Percentiles rank a stretch among this genome's conserved stretches.
These are phyloP conservation scores for Xylaria grammica DNA, from an alignment of 495 filamentous ascomycete species.

Conservation along the genomic window DNA sequence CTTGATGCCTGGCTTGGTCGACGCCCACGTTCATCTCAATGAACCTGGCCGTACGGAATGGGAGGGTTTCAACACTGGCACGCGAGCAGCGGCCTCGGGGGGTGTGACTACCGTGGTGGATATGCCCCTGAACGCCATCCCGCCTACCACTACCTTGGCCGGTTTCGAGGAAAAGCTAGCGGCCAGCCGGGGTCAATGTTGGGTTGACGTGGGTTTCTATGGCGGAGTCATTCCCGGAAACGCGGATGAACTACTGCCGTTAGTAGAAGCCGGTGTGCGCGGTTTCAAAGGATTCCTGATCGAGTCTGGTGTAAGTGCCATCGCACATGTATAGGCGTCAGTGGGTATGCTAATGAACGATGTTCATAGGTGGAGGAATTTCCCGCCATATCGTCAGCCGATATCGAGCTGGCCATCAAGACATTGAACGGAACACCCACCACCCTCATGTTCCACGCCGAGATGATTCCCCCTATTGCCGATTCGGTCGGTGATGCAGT, in stretches of 20 bases:
- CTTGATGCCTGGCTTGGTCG: slow-evolving; percentile 89
- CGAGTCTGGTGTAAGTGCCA: slow-evolving; percentile 84
- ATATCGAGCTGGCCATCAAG: slow-evolving; percentile 79
- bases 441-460: slow-evolving; percentile 97
- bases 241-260: slow-evolving; percentile 72
- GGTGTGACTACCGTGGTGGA: slow-evolving; percentile 98
- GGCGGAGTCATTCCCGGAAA: slow-evolving; percentile 96
- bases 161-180: slow-evolving; percentile 83
- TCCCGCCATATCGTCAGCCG: slow-evolving; percentile 79
- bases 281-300: slow-evolving; percentile 99
- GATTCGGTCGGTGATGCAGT: slow-evolving; percentile 81
- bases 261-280: slow-evolving; percentile 84
- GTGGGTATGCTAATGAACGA: slow-evolving; percentile 3
- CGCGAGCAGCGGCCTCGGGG: slow-evolving; percentile 90
- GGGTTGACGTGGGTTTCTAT: slow-evolving; percentile 99
- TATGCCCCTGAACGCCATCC: slow-evolving; percentile 98
- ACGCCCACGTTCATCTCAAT: slow-evolving; percentile 97
- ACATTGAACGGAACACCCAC: slow-evolving; percentile 78
- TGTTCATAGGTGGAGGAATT: slow-evolving; percentile 85
- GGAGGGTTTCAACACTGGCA: slow-evolving; percentile 97
- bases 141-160: slow-evolving; percentile 88
- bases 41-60: slow-evolving; percentile 97
- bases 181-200: slow-evolving; percentile 88
- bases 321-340: not conserved
- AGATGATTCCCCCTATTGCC: slow-evolving; percentile 91